Conservation (phyloP, 2,329 filamentous ascomycete species). For the Huntiella omanensis region DNA sequence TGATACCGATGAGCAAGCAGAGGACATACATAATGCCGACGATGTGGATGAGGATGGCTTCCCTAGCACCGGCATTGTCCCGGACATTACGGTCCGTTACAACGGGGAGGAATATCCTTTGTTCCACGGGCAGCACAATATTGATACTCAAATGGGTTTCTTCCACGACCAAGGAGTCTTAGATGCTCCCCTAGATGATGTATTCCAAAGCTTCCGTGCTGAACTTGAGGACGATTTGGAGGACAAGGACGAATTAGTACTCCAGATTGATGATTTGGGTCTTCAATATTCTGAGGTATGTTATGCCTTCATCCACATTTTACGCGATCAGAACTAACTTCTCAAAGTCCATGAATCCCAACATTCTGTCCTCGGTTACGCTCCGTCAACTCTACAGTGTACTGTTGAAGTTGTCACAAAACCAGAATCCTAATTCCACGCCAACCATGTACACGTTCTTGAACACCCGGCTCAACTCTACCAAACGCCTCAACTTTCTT, state of each 20-base stretch:
- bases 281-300: slow-evolving; percentile 34
- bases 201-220: slow-evolving; percentile 26
- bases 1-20: slow-evolving; percentile 12
- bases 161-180: slow-evolving; percentile 25
- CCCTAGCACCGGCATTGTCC: slow-evolving; percentile 12
- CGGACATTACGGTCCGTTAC: slow-evolving; percentile 24
- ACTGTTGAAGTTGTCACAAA: slow-evolving; percentile 25
- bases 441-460: slow-evolving; percentile 25
- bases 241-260: slow-evolving; percentile 28
- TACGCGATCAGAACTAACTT: slow-evolving; percentile 14
- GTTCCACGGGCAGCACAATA: slow-evolving; percentile 17
- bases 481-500: slow-evolving; percentile 22
- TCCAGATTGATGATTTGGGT: slow-evolving; percentile 32
- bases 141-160: slow-evolving; percentile 22
- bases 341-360: slow-evolving; percentile 19
- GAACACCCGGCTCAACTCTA: slow-evolving; percentile 22
- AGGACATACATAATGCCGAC: slow-evolving; percentile 11
- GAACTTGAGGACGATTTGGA: slow-evolving; percentile 28
- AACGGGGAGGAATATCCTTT: slow-evolving; percentile 26
- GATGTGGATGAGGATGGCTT: slow-evolving; percentile 12
- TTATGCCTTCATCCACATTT: not conserved
- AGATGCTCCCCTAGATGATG: slow-evolving; percentile 24
- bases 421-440: slow-evolving; percentile 22
- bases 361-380: slow-evolving; percentile 20
- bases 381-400: slow-evolving; percentile 24